These are phyloP conservation scores for Biscogniauxia mediterranea DNA, from an alignment of 2,329 filamentous ascomycete genomes.

Conservation along the genomic window DNA sequence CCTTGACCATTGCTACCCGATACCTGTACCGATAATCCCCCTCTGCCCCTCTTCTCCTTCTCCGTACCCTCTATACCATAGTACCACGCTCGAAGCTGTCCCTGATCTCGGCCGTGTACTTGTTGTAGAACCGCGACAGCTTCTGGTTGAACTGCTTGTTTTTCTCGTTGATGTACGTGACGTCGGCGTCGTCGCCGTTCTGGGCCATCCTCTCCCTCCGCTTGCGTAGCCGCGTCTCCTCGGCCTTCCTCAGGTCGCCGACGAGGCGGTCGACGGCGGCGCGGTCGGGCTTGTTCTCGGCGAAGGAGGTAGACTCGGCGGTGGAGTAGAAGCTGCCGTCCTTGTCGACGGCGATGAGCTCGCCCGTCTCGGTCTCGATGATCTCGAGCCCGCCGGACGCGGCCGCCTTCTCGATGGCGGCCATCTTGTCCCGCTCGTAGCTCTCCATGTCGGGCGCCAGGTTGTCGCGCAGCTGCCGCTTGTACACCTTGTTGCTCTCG, in stretches of 20 bases:
- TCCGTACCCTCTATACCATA: conserved; percentile 65
- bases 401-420: conserved; percentile 80
- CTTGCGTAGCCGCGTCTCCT: conserved; percentile 84
- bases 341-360: conserved; percentile 90
- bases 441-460: conserved; percentile 73
- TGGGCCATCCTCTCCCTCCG: conserved; percentile 73
- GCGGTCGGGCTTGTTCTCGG: conserved; percentile 82
- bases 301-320: conserved; percentile 76
- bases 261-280: conserved; percentile 87
- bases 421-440: conserved; percentile 86
- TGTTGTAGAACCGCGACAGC: conserved; percentile 92
- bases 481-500: conserved; percentile 90
- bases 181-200: conserved; percentile 82
- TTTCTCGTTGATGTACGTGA: conserved; percentile 99
- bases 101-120: conserved; percentile 94
- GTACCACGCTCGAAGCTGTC: conserved; percentile 98
- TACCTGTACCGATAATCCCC: not conserved
- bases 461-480: conserved; percentile 79
- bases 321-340: conserved; percentile 90
- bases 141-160: conserved; percentile 99
- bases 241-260: conserved; percentile 80
- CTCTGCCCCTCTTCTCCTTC: too few relatives aligned
- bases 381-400: conserved; percentile 84
- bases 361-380: conserved; percentile 91
- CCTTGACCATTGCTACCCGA: not conserved